These are phyloP conservation scores for Ceratobasidium sp. DNA, from an alignment of 1,284 basidiomycete species.

Conservation along the genomic window DNA sequence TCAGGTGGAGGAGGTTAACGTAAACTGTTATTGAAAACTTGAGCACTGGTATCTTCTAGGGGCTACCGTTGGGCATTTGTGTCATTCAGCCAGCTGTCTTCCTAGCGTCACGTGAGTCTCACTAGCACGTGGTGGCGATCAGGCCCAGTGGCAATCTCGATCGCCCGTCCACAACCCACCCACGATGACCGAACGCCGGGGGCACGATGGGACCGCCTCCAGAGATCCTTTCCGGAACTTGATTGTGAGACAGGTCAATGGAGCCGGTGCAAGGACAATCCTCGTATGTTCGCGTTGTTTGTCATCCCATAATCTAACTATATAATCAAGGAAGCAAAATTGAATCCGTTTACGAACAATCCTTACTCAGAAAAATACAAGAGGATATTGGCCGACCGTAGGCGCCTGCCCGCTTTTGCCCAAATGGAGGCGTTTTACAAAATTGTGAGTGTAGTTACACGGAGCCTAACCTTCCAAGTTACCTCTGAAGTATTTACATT, in stretches of 20 bases:
- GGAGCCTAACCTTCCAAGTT: constrained; percentile 51
- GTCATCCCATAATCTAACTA: constrained; percentile 9
- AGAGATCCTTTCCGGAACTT: constrained; percentile 80
- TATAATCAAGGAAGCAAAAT: constrained; percentile 70
- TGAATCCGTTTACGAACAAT: constrained; percentile 89
- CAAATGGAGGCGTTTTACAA: constrained; percentile 94
- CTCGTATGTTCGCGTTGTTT: constrained; percentile 66
- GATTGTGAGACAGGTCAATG: constrained; percentile 80
- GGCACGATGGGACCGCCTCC: too few species aligned
- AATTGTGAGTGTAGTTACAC: constrained; percentile 67
- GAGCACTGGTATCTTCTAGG: too few species aligned
- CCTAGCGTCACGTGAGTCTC: too few species aligned
- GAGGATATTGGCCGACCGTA: constrained; percentile 87
- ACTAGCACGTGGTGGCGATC: too few species aligned
- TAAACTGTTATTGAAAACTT: too few species aligned
- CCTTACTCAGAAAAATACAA: constrained; percentile 86
- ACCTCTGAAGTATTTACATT: not conserved
- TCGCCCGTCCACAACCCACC: too few species aligned
- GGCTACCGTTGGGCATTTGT: too few species aligned
- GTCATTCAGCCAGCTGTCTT: too few species aligned
- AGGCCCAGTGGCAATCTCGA: too few species aligned
- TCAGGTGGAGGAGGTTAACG: too few species aligned
- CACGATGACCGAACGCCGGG: too few species aligned
- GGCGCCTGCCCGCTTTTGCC: constrained; percentile 90
- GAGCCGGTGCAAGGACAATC: constrained; percentile 76